A percentile compares a stretch with the other conserved stretches of the same genome.
These are phyloP conservation scores for Russula sp. DNA, from an alignment of 768 basidiomycete species.

Conservation along the genomic window DNA sequence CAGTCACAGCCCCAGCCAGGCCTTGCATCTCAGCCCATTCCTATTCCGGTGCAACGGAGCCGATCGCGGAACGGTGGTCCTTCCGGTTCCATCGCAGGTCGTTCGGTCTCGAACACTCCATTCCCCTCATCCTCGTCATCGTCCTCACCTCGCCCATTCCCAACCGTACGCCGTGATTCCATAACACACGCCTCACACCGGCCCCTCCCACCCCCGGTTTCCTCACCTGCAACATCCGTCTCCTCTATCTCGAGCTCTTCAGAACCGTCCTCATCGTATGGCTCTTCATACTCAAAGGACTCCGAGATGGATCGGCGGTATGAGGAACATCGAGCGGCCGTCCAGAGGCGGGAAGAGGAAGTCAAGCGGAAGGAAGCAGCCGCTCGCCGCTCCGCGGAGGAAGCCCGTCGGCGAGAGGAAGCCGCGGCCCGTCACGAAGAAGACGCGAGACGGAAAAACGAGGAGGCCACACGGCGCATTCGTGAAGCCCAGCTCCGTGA, in stretches of 20 bases:
- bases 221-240: conserved; percentile 15
- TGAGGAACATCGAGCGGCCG: conserved; percentile 11
- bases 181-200: conserved; percentile 8
- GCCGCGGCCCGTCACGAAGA: conserved; percentile 22
- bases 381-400: conserved; percentile 17
- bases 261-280: conserved; percentile 8
- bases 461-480: conserved; percentile 23
- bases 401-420: conserved; percentile 23
- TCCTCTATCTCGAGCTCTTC: conserved; percentile 16
- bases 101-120: conserved; percentile 5
- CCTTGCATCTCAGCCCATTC: conserved; percentile 20
- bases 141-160: conserved; percentile 13
- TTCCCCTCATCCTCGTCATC: conserved; percentile 11
- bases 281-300: background rate
- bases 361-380: conserved; percentile 18
- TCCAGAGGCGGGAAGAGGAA: conserved; percentile 18
- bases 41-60: conserved; percentile 20
- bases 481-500: conserved; percentile 17
- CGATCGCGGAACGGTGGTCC: conserved; percentile 16
- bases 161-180: conserved; percentile 18
- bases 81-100: conserved; percentile 1
- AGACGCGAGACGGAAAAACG: conserved; percentile 21
- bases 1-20: background rate
- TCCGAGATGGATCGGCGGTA: conserved; percentile 9
- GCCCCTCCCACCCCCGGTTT: background rate